A percentile compares a stretch with the other conserved stretches of the same genome.
Conservation (phyloP, 2,329 filamentous ascomycete genomes). For the Fusarium hainanense region DNA sequence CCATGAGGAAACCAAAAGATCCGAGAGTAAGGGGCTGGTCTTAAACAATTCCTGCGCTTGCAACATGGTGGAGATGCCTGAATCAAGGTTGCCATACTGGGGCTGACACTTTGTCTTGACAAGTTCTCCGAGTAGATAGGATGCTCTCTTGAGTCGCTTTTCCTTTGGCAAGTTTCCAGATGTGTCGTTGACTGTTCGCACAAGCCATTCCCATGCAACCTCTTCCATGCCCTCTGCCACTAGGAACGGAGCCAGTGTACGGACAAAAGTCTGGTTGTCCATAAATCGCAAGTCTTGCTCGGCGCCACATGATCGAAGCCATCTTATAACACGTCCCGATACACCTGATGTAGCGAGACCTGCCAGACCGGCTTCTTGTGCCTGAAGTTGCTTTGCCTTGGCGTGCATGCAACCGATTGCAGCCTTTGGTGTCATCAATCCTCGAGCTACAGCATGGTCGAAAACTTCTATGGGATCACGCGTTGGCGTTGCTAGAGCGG, state of each 20-base stretch:
- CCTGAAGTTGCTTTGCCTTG: conserved; percentile 58
- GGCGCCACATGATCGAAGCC: conserved; percentile 64
- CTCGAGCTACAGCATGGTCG: conserved; percentile 64
- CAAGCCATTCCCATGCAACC: conserved; percentile 65
- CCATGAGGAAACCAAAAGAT: conserved; percentile 59
- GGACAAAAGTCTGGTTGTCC: conserved; percentile 52
- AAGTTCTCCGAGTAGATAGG: conserved; percentile 54
- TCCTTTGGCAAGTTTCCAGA: conserved; percentile 36
- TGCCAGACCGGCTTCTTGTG: conserved; percentile 32
- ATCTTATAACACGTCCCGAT: conserved; percentile 61
- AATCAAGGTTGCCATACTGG: conserved; percentile 58
- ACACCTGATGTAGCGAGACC: conserved; percentile 57
- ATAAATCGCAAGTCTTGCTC: conserved; percentile 61
- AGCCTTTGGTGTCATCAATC: conserved; percentile 65
- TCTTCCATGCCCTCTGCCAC: conserved; percentile 64
- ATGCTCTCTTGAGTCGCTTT: conserved; percentile 45
- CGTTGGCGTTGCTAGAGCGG: conserved; percentile 29
- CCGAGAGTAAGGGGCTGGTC: conserved; percentile 49
- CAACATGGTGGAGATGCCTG: conserved; percentile 61
- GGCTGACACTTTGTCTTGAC: conserved; percentile 57
- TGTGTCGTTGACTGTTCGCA: conserved; percentile 51
- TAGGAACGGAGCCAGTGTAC: conserved; percentile 60
- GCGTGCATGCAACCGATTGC: conserved; percentile 66
- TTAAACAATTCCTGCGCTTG: conserved; percentile 59
- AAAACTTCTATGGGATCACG: conserved; percentile 65